These are phyloP conservation scores for Mortierella antarctica DNA, from an alignment of 192 early-diverging fungal genomes.

Conservation along the genomic window DNA sequence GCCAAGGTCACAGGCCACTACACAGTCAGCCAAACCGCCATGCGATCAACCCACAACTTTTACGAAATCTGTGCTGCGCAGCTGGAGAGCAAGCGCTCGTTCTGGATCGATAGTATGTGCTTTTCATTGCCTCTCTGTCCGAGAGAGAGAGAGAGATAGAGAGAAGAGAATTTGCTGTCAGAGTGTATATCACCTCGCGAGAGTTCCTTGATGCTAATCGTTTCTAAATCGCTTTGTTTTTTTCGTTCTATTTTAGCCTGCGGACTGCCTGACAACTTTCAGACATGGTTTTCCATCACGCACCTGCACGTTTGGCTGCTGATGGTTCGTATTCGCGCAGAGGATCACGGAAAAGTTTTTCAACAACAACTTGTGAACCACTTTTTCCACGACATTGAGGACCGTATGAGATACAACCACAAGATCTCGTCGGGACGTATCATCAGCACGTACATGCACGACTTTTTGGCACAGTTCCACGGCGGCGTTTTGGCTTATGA, in stretches of 20 bases:
- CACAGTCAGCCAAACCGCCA: conserved; percentile 62
- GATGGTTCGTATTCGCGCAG: conserved; percentile 83
- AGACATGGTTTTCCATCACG: conserved; percentile 94
- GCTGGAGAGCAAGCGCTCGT: conserved; percentile 56
- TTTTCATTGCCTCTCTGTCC: neutral
- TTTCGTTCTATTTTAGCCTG: conserved; percentile 58
- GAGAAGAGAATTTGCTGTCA: neutral
- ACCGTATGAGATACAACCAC: conserved; percentile 76
- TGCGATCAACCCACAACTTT: conserved; percentile 59
- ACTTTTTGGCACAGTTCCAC: conserved; percentile 86
- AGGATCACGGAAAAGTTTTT: conserved; percentile 79
- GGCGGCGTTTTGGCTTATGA: conserved; percentile 93
- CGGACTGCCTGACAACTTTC: conserved; percentile 86
- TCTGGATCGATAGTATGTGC: conserved; percentile 59
- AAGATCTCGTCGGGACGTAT: conserved; percentile 83
- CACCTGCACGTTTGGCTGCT: conserved; percentile 95
- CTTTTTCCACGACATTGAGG: conserved; percentile 91
- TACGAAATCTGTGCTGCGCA: conserved; percentile 63
- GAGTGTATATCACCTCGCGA: neutral
- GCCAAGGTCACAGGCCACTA: conserved; percentile 65
- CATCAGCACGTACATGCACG: conserved; percentile 78
- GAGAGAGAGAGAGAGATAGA: neutral
- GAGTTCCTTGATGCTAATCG: neutral
- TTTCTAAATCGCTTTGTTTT: conserved; percentile 1
- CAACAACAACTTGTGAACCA: conserved; percentile 89